Evolutionary conservation across 805 yeast genomes (phyloP).

Genomic region (Spathaspora arborariae): DNA sequence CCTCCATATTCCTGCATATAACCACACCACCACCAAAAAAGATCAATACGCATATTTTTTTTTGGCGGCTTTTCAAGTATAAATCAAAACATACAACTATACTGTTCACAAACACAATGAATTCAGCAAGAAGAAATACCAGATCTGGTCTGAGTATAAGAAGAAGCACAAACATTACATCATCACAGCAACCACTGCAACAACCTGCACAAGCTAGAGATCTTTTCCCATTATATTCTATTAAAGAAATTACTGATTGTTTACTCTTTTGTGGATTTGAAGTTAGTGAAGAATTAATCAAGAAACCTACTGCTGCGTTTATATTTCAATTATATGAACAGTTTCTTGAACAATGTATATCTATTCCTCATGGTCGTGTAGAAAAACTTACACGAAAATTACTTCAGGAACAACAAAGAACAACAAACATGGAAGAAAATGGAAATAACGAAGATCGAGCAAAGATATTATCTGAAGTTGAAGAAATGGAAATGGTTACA

Average conservation of each 20-base stretch:
- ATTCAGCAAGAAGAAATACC: neutral
- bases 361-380: neutral
- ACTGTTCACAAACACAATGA: too few species aligned
- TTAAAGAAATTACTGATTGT: constrained; percentile 54
- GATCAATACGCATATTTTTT: neutral
- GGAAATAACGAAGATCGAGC: constrained; percentile 2
- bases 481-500: constrained; percentile 15
- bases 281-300: constrained; percentile 56
- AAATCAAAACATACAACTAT: neutral
- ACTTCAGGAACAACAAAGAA: neutral
- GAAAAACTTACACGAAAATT: neutral
- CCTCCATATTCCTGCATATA: neutral
- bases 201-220: constrained; percentile 26
- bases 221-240: constrained; percentile 60
- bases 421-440: constrained; percentile 4
- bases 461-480: neutral
- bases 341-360: constrained; percentile 42
- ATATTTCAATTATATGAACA: constrained; percentile 55
- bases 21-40: neutral
- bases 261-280: constrained; percentile 58
- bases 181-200: neutral
- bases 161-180: neutral
- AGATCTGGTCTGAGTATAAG: neutral
- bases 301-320: constrained; percentile 55
- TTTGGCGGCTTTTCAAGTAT: neutral